Evolutionary conservation across 2,329 filamentous ascomycete species (phyloP), one percentile per base, ranked within the genome.

Genomic region (Periconia digitata): DNA sequence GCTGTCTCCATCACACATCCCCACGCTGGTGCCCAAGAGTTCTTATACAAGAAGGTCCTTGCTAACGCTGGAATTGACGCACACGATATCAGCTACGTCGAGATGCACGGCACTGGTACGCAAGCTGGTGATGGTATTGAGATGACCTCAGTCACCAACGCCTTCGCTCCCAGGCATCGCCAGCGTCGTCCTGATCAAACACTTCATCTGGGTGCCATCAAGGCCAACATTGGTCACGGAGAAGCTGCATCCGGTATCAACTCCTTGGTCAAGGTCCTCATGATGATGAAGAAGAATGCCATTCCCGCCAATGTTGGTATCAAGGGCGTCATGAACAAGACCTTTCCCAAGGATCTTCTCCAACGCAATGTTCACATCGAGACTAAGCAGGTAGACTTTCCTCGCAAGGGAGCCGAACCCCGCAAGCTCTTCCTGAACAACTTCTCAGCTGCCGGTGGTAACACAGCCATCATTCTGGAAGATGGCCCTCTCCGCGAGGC

Each of bases 71-170:
- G 86, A 49, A 80, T 94, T 18, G 85, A 92, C 61, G 86, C 89
- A 1, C 79, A 84, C 43, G 87, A 92, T 54, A 80, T 95, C 41
- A 85, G 85, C 69, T 95, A 92, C 62, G 85, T 95, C 8, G 90
- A 95, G 72, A 90, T 94, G 85, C 90, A 95, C 68, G 90, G 89
- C 13, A 95, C 90, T 2, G 90, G 90, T 24, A 95, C 89, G 0
- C 89, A 94, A 69, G 89, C 87, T 24, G 90, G 89, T 51, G 90
- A 95, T 63, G 85, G 84, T 7, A 87, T 84, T 3, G 91, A 96
- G 68, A 92, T 92, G 86, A 77, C 83, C 1, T 90, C 86, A 0
- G 87, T 95, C 41, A 83, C 85, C 18, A 77, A 81, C 41, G 76
- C 81, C 17, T 87, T 86, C 57, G 83, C 82, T 38, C 78, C 81